These are phyloP conservation scores for Whalleya microplaca DNA, from an alignment of 2,329 filamentous ascomycete genomes.

Conservation along the genomic window DNA sequence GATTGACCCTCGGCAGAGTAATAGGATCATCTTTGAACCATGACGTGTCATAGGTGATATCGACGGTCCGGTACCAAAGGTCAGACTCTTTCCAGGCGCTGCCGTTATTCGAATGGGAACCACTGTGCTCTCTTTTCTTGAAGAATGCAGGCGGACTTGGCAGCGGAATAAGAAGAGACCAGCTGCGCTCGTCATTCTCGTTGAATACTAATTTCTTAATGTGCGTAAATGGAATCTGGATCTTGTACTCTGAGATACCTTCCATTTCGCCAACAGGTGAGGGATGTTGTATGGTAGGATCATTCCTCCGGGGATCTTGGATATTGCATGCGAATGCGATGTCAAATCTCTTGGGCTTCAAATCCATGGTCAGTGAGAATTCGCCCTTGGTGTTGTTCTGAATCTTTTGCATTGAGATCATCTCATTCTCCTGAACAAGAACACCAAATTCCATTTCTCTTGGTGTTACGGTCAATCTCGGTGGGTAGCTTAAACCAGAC, in stretches of 20 bases:
- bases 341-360: slow-evolving; percentile 43
- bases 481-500: slow-evolving; percentile 15
- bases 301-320: slow-evolving; percentile 27
- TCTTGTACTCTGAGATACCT: slow-evolving; percentile 39
- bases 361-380: slow-evolving; percentile 44
- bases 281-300: slow-evolving; percentile 16
- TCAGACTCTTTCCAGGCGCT: slow-evolving; percentile 46
- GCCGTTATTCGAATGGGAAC: slow-evolving; percentile 37
- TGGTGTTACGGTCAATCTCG: slow-evolving; percentile 20
- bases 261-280: slow-evolving; percentile 23
- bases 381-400: slow-evolving; percentile 18
- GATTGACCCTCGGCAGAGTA: slow-evolving; percentile 42
- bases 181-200: slow-evolving; percentile 35
- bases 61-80: slow-evolving; percentile 53
- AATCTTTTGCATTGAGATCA: slow-evolving; percentile 62
- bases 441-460: slow-evolving; percentile 30
- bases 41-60: slow-evolving; percentile 45
- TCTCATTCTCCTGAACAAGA: slow-evolving; percentile 45
- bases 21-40: slow-evolving; percentile 41
- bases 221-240: slow-evolving; percentile 49
- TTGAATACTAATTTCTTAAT: slow-evolving; percentile 49
- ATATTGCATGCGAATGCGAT: slow-evolving; percentile 43
- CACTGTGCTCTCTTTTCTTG: slow-evolving; percentile 40
- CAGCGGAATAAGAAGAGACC: slow-evolving; percentile 52
- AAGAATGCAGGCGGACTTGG: slow-evolving; percentile 54